Conservation (phyloP, 768 basidiomycete species). For the Pisolithus sp. region DNA sequence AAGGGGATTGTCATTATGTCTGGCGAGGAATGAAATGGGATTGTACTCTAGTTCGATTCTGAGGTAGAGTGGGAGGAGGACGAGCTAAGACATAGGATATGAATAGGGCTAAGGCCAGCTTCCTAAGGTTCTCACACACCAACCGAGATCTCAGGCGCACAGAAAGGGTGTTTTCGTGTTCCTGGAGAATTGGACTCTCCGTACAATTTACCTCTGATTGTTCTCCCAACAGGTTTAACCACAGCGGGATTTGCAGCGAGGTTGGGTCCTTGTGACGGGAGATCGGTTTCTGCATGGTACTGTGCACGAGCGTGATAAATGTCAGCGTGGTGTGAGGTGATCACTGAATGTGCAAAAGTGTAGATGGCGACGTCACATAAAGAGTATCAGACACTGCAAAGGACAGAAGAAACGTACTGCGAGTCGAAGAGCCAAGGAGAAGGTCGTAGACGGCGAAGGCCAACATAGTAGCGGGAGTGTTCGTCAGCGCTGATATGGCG, state of each 20-base stretch:
- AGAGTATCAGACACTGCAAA: conserved; percentile 7
- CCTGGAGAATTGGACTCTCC: no score
- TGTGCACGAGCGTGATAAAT: conserved; percentile 17
- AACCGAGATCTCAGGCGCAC: no score
- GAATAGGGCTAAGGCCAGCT: no score
- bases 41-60: no score
- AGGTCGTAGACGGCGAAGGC: conserved; percentile 49
- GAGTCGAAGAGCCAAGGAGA: conserved; percentile 51
- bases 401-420: conserved; percentile 35
- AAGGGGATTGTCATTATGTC: no score
- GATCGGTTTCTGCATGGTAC: conserved; percentile 21
- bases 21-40: no score
- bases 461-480: conserved; percentile 57
- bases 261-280: conserved; percentile 8
- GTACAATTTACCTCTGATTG: no score
- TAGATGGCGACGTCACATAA: not conserved
- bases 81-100: no score
- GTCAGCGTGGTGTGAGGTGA: conserved; percentile 18
- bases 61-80: no score
- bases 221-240: no score
- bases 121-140: no score
- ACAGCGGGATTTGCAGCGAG: not conserved
- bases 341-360: conserved; percentile 2
- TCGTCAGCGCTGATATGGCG: conserved; percentile 58
- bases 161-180: no score